A percentile compares a stretch with the other conserved stretches of the same genome.
phyloP scores from a whole-genome alignment of 345 rosid species.

The Abelmoschus esculentus region DNA sequence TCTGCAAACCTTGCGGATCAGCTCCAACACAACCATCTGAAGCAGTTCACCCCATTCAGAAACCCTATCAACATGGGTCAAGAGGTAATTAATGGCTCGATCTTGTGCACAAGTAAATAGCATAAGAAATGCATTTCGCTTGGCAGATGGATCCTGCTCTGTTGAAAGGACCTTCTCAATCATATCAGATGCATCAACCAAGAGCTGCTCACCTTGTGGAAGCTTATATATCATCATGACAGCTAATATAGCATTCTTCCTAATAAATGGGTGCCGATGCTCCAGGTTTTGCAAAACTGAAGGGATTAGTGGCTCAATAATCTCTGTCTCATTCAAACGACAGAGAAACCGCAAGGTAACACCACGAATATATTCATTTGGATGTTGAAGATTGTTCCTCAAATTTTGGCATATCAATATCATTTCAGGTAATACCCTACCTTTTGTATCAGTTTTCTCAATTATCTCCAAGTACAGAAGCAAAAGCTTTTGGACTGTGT shows the following conservation, averaged over 20 bases:
- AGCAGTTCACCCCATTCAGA: slow-evolving; percentile 58
- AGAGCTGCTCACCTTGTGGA: slow-evolving; percentile 58
- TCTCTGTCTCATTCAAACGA: slow-evolving; percentile 17
- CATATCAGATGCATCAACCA: slow-evolving; percentile 59
- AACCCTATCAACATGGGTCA: slow-evolving; percentile 47
- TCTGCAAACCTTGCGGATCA: slow-evolving; percentile 61
- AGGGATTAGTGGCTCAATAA: slow-evolving; percentile 55
- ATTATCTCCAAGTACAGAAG: slow-evolving; percentile 86
- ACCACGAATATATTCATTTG: slow-evolving; percentile 92
- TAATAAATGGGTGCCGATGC: slow-evolving; percentile 27
- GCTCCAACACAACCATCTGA: slow-evolving; percentile 59
- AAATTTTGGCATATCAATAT: slow-evolving; percentile 87
- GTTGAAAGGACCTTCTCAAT: slow-evolving; percentile 51
- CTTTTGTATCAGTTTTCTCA: slow-evolving; percentile 70
- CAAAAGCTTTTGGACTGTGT: slow-evolving; percentile 81
- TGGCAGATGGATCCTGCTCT: slow-evolving; percentile 53
- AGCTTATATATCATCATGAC: slow-evolving; percentile 21
- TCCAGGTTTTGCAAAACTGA: slow-evolving; percentile 60
- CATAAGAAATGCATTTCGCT: slow-evolving; percentile 64
- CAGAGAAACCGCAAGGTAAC: slow-evolving; percentile 59
- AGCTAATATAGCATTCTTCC: slow-evolving; percentile 22
- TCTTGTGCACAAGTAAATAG: slow-evolving; percentile 56
- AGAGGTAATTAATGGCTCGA: slow-evolving; percentile 44
- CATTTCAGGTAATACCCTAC: slow-evolving; percentile 87
- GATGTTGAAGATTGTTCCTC: slow-evolving; percentile 93